Evolutionary conservation across 805 yeast genomes (phyloP).

Genomic region (Grigorovia transvaalensis): DNA sequence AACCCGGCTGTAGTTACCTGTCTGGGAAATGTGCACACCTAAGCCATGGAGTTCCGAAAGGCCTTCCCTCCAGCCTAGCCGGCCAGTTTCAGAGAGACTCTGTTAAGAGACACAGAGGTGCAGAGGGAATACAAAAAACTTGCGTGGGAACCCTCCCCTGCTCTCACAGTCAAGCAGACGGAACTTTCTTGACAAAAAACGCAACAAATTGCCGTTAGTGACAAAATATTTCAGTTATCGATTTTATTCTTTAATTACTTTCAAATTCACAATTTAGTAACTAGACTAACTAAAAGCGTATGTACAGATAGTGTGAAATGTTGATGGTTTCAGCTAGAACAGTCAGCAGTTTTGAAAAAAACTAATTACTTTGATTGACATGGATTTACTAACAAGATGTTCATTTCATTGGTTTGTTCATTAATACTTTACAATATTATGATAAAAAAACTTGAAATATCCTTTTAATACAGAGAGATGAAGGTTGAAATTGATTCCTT

Average conservation of each 20-base stretch:
- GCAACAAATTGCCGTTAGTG: neutral
- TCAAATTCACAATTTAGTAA: neutral
- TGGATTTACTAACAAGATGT: neutral
- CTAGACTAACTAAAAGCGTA: neutral
- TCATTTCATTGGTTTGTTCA: neutral
- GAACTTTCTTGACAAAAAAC: neutral
- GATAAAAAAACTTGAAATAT: neutral
- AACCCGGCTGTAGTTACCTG: neutral
- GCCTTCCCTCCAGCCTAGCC: neutral
- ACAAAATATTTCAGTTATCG: neutral
- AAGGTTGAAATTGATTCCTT: constrained; percentile 99
- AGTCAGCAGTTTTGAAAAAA: neutral
- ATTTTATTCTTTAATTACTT: neutral
- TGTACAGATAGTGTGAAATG: neutral
- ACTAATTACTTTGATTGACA: neutral
- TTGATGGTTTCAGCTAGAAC: neutral
- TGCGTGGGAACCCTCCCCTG: neutral
- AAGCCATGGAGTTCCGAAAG: neutral
- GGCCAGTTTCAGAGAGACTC: neutral
- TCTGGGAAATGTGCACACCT: neutral
- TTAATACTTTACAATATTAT: neutral
- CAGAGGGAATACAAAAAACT: neutral
- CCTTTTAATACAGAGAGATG: constrained; percentile 37
- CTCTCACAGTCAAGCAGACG: neutral
- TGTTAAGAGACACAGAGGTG: neutral